Percentiles rank a stretch among this genome's conserved stretches.
These are phyloP conservation scores for Aureococcus anophagefferens DNA, from an alignment of 108 stramenopile species.

Conservation along the genomic window DNA sequence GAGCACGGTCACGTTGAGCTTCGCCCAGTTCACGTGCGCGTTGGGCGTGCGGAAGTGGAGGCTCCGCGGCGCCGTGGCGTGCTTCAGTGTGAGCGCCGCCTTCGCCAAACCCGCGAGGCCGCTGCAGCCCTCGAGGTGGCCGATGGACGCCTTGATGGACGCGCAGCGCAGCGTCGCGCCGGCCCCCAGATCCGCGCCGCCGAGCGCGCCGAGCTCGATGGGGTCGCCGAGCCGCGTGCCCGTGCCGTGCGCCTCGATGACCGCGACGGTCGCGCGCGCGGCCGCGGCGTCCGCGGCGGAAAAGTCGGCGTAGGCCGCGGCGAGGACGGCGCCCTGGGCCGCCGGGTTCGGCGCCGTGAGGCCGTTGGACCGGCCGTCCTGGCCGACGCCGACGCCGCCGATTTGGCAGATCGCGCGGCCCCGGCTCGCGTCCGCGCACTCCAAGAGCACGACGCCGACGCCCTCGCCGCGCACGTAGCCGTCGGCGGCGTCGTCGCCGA, in stretches of 20 bases:
- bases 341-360: conserved; percentile 11
- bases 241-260: conserved; percentile 17
- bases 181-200: not conserved
- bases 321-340: conserved; percentile 4
- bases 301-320: not conserved
- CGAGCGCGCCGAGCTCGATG: conserved; percentile 9
- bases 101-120: not conserved
- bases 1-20: not conserved
- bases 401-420: not conserved
- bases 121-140: not conserved
- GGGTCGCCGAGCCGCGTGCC: conserved; percentile 20
- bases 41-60: not conserved
- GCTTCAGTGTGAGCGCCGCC: not conserved
- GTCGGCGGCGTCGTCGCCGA: conserved; percentile 18
- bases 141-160: not conserved
- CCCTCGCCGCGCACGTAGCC: conserved; percentile 19
- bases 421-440: not conserved
- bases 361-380: conserved; percentile 12
- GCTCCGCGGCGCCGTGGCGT: not conserved
- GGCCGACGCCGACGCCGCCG: conserved; percentile 1
- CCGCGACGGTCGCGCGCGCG: too few species aligned
- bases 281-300: too few species aligned
- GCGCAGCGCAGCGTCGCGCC: not conserved
- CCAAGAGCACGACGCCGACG: conserved; percentile 4
- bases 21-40: not conserved